Base-by-base conservation (phyloP, 2,329 filamentous ascomycete genomes). In the Cladophialophora carrionii region DNA sequence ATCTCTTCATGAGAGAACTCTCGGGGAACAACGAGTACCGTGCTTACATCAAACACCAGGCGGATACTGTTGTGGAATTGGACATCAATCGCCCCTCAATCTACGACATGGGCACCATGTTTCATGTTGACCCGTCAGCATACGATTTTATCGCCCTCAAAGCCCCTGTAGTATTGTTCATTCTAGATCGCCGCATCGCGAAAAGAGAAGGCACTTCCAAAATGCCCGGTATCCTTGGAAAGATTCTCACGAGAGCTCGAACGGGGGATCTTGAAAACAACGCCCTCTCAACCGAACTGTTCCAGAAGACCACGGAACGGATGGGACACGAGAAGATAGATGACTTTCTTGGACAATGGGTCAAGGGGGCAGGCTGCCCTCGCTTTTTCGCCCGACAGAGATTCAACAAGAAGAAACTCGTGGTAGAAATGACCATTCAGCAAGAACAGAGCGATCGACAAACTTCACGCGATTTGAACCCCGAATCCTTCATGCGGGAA, bases 401-500 rank as follows among this genome's bases (percentile, higher is more conserved):
- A 20, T 99, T 99, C 79, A 99, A 99, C 75, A 98, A 98, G 81
- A 99, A 99, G 80, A 90, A 96, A 72, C 83, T 98, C 3, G 93
- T 94, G 31, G 92, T 99, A 1, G 93, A 98, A 76, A 90, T 99
- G 82, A 89, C 87, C 9, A 91, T 99, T 69, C 86, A 85, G 57
- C 96, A 99, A 76, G 85, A 86, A 0, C 91, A 90, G 74, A 79
- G 78, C 7, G 81, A 84, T 32, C 82, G 88, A 67, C 78, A 82
- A 48, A 82, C 80, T 17, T 80, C 84, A 78, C 74, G 82, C 77
- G 74, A 85, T 76, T 80, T 96, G 14, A 85, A 88, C 22, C 90
- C 90, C 67, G 82, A 87, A 12, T 88, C 90, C 2, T 98, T 99
- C 73, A 85, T 96, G 78, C 86, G 91, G 61, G 90, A 95, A 70